Percentiles rank a stretch among this genome's conserved stretches.
Conservation (phyloP, 2,329 filamentous ascomycete species). For the Cercospora citrullina region DNA sequence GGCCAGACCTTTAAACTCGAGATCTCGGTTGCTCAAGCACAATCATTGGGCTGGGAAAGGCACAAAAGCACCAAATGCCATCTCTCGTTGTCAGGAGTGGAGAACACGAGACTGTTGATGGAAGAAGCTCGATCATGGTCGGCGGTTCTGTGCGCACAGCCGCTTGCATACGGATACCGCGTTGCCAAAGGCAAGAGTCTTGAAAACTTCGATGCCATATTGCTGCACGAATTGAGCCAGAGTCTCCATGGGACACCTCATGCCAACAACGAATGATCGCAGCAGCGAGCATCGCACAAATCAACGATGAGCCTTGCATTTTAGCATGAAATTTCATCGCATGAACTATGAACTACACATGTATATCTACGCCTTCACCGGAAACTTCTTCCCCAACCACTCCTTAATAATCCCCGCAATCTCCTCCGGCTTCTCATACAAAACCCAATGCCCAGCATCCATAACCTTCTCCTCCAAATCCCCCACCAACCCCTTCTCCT, state of each 20-base stretch:
- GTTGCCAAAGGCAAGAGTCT: background rate
- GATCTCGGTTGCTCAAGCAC: background rate
- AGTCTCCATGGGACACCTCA: background rate
- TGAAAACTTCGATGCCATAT: background rate
- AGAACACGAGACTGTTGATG: background rate
- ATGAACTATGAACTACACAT: background rate
- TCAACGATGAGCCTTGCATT: background rate
- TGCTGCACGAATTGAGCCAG: background rate
- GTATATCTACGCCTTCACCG: constrained; percentile 25
- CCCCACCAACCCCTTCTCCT: constrained; percentile 28
- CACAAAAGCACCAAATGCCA: background rate
- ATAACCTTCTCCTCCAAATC: constrained; percentile 28
- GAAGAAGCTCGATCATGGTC: background rate
- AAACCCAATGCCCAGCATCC: constrained; percentile 33
- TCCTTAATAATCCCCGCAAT: constrained; percentile 27
- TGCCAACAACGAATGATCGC: background rate
- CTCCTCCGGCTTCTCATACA: constrained; percentile 35
- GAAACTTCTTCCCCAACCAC: constrained; percentile 38
- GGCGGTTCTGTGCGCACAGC: background rate
- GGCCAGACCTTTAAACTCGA: background rate
- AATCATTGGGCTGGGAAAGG: background rate
- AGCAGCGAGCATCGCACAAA: background rate
- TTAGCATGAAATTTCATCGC: background rate
- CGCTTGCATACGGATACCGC: background rate
- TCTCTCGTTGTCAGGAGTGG: background rate